Percentiles rank a stretch among this genome's conserved stretches.
Evolutionary conservation across 495 filamentous ascomycete species (phyloP).

Genomic region (Penicillium crystallinum): DNA sequence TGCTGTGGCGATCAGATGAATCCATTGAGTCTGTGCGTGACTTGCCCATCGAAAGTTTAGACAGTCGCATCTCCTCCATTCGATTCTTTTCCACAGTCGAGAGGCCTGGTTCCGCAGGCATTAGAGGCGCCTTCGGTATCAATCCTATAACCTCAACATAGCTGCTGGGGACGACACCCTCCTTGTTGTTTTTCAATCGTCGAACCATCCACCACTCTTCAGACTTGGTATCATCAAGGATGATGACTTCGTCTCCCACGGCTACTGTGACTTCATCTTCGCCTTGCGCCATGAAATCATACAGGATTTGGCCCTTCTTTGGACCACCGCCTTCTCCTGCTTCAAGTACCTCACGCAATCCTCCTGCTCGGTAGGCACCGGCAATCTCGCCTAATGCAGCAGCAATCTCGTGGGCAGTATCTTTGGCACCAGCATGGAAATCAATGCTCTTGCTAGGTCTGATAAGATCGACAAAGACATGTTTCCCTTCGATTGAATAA

Average conservation of each 20-base stretch:
- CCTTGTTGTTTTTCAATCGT: slow-evolving; percentile 80
- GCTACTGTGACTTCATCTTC: slow-evolving; percentile 94
- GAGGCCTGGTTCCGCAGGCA: slow-evolving; percentile 58
- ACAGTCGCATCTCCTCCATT: slow-evolving; percentile 71
- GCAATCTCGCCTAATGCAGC: slow-evolving; percentile 82
- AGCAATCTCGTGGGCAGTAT: slow-evolving; percentile 91
- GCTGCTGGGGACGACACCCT: slow-evolving; percentile 97
- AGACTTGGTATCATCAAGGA: slow-evolving; percentile 84
- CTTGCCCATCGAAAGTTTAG: slow-evolving; percentile 66
- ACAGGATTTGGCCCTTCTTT: slow-evolving; percentile 79
- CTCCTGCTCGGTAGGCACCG: slow-evolving; percentile 76
- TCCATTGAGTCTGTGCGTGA: slow-evolving; percentile 52
- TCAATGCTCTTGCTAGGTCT: slow-evolving; percentile 88
- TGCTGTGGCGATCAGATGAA: slow-evolving; percentile 64
- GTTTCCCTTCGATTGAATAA: slow-evolving; percentile 96
- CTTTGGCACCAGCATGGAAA: slow-evolving; percentile 95
- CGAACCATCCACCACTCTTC: slow-evolving; percentile 99
- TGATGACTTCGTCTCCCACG: slow-evolving; percentile 82
- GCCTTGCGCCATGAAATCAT: slow-evolving; percentile 94
- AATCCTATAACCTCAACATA: slow-evolving; percentile 83
- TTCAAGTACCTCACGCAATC: slow-evolving; percentile 79
- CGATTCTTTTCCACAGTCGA: slow-evolving; percentile 80
- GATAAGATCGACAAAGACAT: slow-evolving; percentile 92
- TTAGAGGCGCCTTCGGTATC: slow-evolving; percentile 38
- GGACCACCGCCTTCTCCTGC: slow-evolving; percentile 64